Conservation (phyloP, 441 rosid species). For the Jatropha multifida region DNA sequence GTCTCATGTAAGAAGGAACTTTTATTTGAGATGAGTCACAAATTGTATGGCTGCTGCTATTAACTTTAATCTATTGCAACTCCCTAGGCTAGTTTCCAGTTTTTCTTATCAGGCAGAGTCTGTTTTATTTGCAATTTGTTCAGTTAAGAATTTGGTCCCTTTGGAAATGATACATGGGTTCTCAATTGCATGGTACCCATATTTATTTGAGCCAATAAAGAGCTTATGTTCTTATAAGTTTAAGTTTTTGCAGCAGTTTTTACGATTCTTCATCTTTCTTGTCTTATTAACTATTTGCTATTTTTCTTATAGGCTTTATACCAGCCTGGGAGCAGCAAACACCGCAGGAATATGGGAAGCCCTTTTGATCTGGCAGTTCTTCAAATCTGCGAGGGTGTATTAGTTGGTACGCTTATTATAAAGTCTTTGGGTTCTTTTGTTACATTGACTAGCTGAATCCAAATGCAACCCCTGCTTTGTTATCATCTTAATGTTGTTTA, state of each 20-base stretch:
- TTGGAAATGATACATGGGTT: neutral
- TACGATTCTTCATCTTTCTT: constrained; percentile 7
- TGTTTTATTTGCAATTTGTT: neutral
- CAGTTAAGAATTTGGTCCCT: neutral
- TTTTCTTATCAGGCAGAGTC: neutral
- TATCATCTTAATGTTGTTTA: neutral
- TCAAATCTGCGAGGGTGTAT: constrained; percentile 11
- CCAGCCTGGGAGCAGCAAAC: constrained; percentile 87
- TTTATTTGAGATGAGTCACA: neutral
- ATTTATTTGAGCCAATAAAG: constrained; percentile 3
- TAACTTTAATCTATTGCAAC: neutral
- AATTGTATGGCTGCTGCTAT: constrained; percentile 3
- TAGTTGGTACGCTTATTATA: constrained; percentile 17
- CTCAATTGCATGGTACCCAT: neutral
- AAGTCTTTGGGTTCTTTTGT: neutral
- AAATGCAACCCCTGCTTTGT: neutral
- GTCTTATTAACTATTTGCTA: constrained; percentile 8
- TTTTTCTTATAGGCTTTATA: constrained; percentile 61
- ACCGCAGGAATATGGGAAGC: constrained; percentile 72
- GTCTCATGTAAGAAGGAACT: neutral
- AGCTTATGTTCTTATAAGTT: neutral
- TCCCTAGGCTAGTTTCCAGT: neutral
- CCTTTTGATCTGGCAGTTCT: constrained; percentile 49
- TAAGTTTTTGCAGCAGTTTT: neutral
- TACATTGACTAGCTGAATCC: neutral